phyloP scores from a whole-genome alignment of 108 stramenopile species.

The Pseudonitzschia pungens region DNA sequence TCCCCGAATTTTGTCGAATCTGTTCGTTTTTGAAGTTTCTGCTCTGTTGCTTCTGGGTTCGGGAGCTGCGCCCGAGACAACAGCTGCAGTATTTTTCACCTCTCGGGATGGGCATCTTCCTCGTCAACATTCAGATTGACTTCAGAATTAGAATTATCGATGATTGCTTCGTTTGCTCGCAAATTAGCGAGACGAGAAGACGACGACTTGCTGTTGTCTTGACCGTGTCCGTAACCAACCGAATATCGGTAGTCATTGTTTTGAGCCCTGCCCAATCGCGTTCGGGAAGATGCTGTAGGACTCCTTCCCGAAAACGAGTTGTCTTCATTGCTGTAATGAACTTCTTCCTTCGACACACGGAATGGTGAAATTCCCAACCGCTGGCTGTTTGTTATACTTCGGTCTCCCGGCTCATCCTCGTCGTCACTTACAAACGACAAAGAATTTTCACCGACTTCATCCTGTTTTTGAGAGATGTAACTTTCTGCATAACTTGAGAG shows the following conservation, averaged over 20 bases:
- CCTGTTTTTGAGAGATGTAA: neutral
- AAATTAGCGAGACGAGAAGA: slow-evolving; percentile 17
- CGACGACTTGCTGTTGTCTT: slow-evolving; percentile 9
- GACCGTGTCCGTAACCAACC: slow-evolving; percentile 12
- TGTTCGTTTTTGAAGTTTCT: neutral
- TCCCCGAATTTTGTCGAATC: slow-evolving; percentile 28
- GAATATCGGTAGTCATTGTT: slow-evolving; percentile 15
- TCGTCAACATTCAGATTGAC: slow-evolving; percentile 14
- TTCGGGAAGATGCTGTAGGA: slow-evolving; percentile 11
- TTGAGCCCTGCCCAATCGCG: neutral
- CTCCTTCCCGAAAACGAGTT: slow-evolving; percentile 22
- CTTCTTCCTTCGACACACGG: slow-evolving; percentile 7
- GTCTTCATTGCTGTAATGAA: slow-evolving; percentile 8
- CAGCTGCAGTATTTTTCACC: slow-evolving; percentile 8
- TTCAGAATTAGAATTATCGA: slow-evolving; percentile 28
- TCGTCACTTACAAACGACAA: slow-evolving; percentile 27
- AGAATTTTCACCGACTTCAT: neutral
- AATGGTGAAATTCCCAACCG: slow-evolving; percentile 30
- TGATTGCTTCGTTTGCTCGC: slow-evolving; percentile 31
- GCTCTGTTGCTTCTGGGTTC: slow-evolving; percentile 3
- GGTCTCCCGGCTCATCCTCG: slow-evolving; percentile 13
- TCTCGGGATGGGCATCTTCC: neutral
- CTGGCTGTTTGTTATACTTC: slow-evolving; percentile 10
- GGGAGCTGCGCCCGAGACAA: neutral
- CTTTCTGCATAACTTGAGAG: slow-evolving; percentile 16